Evolutionary conservation across 2,329 filamentous ascomycete genomes (phyloP).

Genomic region (Colletotrichum higginsianum): DNA sequence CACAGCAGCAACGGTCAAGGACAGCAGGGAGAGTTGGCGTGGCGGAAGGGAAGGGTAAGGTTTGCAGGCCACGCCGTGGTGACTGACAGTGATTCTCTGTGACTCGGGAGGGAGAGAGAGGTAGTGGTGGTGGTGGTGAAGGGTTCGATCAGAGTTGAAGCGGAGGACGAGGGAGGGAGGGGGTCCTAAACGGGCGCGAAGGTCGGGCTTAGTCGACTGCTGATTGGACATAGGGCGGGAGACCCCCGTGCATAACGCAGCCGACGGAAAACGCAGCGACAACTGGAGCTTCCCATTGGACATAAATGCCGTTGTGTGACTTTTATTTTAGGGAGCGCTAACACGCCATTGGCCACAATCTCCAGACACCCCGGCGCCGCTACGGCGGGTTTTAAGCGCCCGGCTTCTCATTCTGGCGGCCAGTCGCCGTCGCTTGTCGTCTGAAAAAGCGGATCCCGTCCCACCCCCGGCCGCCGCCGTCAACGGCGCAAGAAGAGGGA

Average conservation of each 20-base stretch:
- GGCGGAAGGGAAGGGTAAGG: not conserved
- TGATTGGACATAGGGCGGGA: slow-evolving; percentile 27
- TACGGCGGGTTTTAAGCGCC: slow-evolving; percentile 41
- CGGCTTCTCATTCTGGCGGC: slow-evolving; percentile 21
- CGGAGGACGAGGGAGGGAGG: not conserved
- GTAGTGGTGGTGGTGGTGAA: not conserved
- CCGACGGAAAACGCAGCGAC: slow-evolving; percentile 16
- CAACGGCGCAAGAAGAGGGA: slow-evolving; percentile 30
- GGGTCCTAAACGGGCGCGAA: slow-evolving; percentile 36
- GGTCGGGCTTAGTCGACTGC: slow-evolving; percentile 1
- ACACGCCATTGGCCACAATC: slow-evolving; percentile 48
- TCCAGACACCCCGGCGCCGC: slow-evolving; percentile 18
- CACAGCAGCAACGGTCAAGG: slow-evolving; percentile 32
- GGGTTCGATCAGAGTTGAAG: slow-evolving; percentile 24
- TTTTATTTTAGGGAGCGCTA: slow-evolving; percentile 45
- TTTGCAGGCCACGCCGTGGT: not conserved
- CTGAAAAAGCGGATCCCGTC: slow-evolving; percentile 13
- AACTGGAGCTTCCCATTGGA: slow-evolving; percentile 47
- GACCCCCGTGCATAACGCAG: slow-evolving; percentile 31
- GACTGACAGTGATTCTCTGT: slow-evolving; percentile 4
- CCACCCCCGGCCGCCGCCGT: slow-evolving; percentile 30
- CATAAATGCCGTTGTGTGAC: slow-evolving; percentile 49
- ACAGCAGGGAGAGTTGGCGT: slow-evolving; percentile 25
- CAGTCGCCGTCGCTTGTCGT: slow-evolving; percentile 38
- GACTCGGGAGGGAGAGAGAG: not conserved